A percentile compares a stretch with the other conserved stretches of the same genome.
These are phyloP conservation scores for Colletotrichum liaoningense DNA, from an alignment of 2,329 filamentous ascomycete genomes.

Conservation along the genomic window DNA sequence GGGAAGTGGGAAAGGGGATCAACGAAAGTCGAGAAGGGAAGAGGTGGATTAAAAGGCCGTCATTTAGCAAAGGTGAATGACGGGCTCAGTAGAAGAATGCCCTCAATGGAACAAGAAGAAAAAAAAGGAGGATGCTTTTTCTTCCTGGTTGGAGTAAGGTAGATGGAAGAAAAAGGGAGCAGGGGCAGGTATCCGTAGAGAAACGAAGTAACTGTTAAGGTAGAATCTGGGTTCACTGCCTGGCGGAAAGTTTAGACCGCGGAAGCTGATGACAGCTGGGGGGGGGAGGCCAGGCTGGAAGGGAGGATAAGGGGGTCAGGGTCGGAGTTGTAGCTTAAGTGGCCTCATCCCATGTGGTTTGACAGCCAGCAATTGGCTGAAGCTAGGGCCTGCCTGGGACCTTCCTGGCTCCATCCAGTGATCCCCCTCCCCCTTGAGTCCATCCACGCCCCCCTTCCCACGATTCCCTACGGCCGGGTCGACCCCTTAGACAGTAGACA, in stretches of 20 bases:
- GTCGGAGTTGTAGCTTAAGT: constrained; percentile 52
- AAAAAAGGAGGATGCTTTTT: constrained; percentile 16
- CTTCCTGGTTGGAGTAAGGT: constrained; percentile 23
- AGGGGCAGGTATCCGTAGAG: constrained; percentile 7
- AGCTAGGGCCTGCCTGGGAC: constrained; percentile 23
- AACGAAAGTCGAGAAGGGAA: constrained; percentile 57
- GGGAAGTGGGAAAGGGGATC: constrained; percentile 10
- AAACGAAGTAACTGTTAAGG: constrained; percentile 14
- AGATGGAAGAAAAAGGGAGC: constrained; percentile 34
- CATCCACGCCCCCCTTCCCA: constrained; percentile 14
- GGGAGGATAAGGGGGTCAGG: constrained; percentile 35
- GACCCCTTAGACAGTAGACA: too few relatives aligned
- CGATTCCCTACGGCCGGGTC: constrained; percentile 13
- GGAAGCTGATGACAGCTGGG: constrained; percentile 35
- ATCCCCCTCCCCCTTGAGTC: constrained; percentile 7
- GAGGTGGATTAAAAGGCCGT: constrained; percentile 53
- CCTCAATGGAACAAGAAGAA: constrained; percentile 8
- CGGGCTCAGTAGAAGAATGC: constrained; percentile 35
- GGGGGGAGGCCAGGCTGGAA: constrained; percentile 31
- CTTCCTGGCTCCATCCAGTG: constrained; percentile 19
- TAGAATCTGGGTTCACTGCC: constrained; percentile 8
- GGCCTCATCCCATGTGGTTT: constrained; percentile 45
- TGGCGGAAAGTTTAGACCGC: constrained; percentile 32
- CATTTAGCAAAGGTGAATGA: constrained; percentile 39
- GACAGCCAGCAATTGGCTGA: constrained; percentile 31